Base-by-base conservation (phyloP, 2,329 filamentous ascomycete species). In the Ceratocystis ficicola region DNA sequence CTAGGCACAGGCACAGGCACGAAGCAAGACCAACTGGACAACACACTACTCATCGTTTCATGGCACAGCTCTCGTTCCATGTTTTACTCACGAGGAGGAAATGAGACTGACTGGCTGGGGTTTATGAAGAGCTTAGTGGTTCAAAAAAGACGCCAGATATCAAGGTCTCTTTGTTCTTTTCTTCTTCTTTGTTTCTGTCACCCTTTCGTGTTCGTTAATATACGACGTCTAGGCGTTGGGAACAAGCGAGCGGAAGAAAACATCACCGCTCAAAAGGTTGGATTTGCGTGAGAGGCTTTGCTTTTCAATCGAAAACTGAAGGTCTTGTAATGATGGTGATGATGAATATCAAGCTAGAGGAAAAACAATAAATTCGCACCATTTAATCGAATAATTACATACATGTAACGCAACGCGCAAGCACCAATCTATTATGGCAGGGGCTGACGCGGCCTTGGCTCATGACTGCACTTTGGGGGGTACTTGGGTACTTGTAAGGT, bases 391-490 rank as follows among this genome's bases (percentile, higher is more conserved):
- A 25, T 8, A 44, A 22, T 36, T 30, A 46, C 20, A 52, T 17
- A n/a, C 20, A 36, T 63, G 62, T 50, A 63, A 63, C 62, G 62
- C 62, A 63, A 63, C 62, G 62, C 62, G 62, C 62, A 63, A 63
- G 44, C 62, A 50, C 36, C 62, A 63, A 63, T 63, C 44, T 63
- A 32, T 63, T n/a, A 30, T 50, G n/a, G 62, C 44, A 25, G 10
- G 36, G 48, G 48, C 52, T 65, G 63, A 60, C 63, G 50, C 63
- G 48, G 63, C 62, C 62, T 63, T 46, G 62, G 55, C 55, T 30
- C 30, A 30, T 30, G 55, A 59, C 55, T 59, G 55, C n/a, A 59
- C 28, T 52, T 52, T 52, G 15, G 48, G 48, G 48, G 8, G 46
- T 22, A 48, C 46, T 48, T 48, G 46, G 2, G 36, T 41, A 41